Percentiles rank a stretch among this genome's conserved stretches.
These are phyloP conservation scores for Nicotiana undulata DNA, from an alignment of 257 asterid genomes.

Conservation along the genomic window DNA sequence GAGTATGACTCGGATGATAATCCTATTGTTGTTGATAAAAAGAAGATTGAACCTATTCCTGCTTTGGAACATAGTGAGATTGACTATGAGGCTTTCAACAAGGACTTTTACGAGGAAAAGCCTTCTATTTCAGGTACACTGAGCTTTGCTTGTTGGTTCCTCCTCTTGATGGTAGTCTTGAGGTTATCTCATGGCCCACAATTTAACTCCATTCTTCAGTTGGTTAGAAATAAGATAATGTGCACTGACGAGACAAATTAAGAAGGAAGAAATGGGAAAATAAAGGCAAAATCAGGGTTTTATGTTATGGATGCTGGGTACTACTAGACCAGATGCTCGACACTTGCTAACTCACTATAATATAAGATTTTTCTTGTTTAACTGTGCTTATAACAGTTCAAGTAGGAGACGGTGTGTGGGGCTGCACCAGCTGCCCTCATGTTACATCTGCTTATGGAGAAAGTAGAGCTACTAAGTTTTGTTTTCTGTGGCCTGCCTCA, in stretches of 20 bases:
- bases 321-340: too few species aligned
- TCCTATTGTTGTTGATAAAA: conserved; percentile 76
- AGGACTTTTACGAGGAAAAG: conserved; percentile 88
- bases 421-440: neutral
- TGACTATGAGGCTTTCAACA: conserved; percentile 76
- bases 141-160: neutral
- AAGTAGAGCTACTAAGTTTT: neutral
- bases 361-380: neutral
- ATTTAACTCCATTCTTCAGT: neutral
- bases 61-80: conserved; percentile 69
- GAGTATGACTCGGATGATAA: conserved; percentile 95
- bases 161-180: neutral
- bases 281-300: neutral
- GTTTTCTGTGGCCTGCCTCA: neutral
- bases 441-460: neutral
- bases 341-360: neutral
- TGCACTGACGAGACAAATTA: neutral
- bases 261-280: neutral
- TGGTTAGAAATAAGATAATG: neutral
- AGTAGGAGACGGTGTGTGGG: neutral
- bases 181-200: neutral
- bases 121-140: conserved; percentile 82
- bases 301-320: neutral
- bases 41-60: conserved; percentile 82
- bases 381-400: neutral